phyloP scores from a whole-genome alignment of 208 protist genomes.

The Spongospora subterranea region DNA sequence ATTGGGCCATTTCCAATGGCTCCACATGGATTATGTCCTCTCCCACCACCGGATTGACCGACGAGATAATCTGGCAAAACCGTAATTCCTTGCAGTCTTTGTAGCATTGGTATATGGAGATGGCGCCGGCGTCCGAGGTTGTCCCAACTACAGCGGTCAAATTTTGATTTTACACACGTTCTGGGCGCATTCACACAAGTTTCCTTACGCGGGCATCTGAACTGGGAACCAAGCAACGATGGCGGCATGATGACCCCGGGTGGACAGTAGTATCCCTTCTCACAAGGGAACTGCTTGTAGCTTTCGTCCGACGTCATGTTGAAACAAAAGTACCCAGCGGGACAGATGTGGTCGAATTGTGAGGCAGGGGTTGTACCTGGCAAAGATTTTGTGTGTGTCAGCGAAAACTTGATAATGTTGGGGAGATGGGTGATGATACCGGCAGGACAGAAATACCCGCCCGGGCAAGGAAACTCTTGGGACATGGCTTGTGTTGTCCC shows the following conservation, averaged over 20 bases:
- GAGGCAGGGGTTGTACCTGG: slow-evolving; percentile 27
- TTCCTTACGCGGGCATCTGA: not conserved
- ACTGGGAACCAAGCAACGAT: not conserved
- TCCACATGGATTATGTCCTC: not conserved
- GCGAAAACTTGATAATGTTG: not conserved
- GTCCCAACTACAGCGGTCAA: slow-evolving; percentile 12
- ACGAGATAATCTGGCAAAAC: not conserved
- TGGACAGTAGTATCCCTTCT: slow-evolving; percentile 34
- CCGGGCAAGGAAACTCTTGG: slow-evolving; percentile 40
- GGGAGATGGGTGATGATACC: not conserved
- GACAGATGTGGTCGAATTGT: slow-evolving; percentile 32
- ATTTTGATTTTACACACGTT: too few relatives aligned
- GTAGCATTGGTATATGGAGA: not conserved
- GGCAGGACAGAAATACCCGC: slow-evolving; percentile 28
- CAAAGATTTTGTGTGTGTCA: not conserved
- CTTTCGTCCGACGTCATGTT: slow-evolving; percentile 1
- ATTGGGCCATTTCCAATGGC: not conserved
- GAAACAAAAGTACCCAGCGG: slow-evolving; percentile 10
- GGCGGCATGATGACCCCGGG: not conserved
- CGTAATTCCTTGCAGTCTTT: not conserved
- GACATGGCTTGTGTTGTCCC: slow-evolving; percentile 43
- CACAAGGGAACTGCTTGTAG: slow-evolving; percentile 31
- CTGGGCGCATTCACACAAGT: too few relatives aligned
- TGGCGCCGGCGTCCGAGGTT: not conserved
- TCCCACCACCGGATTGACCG: not conserved